Percentiles rank a stretch among this genome's conserved stretches.
Conservation (phyloP, 192 early-diverging fungal genomes). For the Entrophospora sp. region DNA sequence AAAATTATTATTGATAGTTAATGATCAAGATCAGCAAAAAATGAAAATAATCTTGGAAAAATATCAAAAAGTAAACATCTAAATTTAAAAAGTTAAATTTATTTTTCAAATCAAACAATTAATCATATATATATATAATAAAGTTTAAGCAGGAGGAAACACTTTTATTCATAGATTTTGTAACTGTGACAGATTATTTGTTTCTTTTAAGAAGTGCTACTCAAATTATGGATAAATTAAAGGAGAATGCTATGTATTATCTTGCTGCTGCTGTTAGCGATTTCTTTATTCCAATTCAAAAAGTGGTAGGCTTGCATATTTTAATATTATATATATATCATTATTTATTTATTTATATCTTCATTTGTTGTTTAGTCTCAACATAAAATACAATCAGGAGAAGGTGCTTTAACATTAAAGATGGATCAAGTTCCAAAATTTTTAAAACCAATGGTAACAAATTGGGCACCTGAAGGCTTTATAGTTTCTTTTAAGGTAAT, state of each 20-base stretch:
- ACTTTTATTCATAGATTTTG: constrained; percentile 78
- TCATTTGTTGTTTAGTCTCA: constrained; percentile 44
- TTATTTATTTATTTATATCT: neutral
- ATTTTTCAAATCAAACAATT: no score
- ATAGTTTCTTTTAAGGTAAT: constrained; percentile 94
- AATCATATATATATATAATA: constrained; percentile 22
- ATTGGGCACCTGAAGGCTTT: constrained; percentile 81
- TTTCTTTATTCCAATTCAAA: constrained; percentile 91
- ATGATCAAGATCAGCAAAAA: constrained; percentile 52
- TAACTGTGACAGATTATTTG: constrained; percentile 87
- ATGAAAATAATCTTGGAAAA: constrained; percentile 56
- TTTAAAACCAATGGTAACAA: constrained; percentile 82
- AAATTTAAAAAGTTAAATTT: constrained; percentile 6
- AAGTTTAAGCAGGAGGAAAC: constrained; percentile 50
- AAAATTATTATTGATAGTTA: constrained; percentile 52
- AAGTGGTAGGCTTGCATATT: constrained; percentile 63
- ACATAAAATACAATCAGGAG: constrained; percentile 95
- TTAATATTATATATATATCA: neutral
- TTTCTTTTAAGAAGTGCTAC: constrained; percentile 77
- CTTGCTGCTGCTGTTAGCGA: constrained; percentile 97
- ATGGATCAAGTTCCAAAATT: constrained; percentile 98
- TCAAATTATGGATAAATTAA: constrained; percentile 52
- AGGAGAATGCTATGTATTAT: constrained; percentile 81
- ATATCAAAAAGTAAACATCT: constrained; percentile 49
- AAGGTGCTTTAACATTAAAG: constrained; percentile 73